phyloP scores from a whole-genome alignment of 129 eudicot genomes.

The Cynara cardunculus region DNA sequence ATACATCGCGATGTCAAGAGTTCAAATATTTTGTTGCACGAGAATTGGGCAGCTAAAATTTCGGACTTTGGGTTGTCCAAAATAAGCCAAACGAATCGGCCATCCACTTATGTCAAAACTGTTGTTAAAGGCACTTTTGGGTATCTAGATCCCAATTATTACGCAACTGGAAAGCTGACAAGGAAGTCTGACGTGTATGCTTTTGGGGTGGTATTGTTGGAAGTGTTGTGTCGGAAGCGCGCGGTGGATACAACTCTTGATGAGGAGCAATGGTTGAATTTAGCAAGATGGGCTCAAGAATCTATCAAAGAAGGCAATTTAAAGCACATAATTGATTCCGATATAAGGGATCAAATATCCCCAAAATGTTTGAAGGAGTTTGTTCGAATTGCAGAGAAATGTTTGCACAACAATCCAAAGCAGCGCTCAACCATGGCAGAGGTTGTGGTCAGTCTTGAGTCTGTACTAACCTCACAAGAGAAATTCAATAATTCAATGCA shows the following conservation, averaged over 20 bases:
- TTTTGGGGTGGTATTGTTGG: constrained; percentile 41
- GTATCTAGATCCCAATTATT: constrained; percentile 29
- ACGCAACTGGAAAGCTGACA: constrained; percentile 15
- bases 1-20: constrained; percentile 32
- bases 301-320: constrained; percentile 29
- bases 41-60: constrained; percentile 21
- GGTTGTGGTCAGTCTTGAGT: constrained; percentile 33
- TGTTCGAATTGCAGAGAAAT: constrained; percentile 13
- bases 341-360: constrained; percentile 21
- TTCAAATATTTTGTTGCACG: constrained; percentile 23
- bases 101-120: constrained; percentile 14
- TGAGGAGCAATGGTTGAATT: constrained; percentile 23
- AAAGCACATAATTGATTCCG: constrained; percentile 24
- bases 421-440: constrained; percentile 44
- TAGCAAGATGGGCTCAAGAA: constrained; percentile 24
- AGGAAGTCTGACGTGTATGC: constrained; percentile 42
- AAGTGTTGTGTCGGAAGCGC: constrained; percentile 40
- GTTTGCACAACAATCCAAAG: constrained; percentile 32
- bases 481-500: neutral
- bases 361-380: constrained; percentile 26
- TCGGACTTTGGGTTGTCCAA: constrained; percentile 37
- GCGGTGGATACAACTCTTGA: constrained; percentile 34
- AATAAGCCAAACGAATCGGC: constrained; percentile 15
- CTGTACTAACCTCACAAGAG: constrained; percentile 14
- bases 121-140: constrained; percentile 33